phyloP scores from a whole-genome alignment of 2,329 filamentous ascomycete species.

The Scedosporium minutisporum region DNA sequence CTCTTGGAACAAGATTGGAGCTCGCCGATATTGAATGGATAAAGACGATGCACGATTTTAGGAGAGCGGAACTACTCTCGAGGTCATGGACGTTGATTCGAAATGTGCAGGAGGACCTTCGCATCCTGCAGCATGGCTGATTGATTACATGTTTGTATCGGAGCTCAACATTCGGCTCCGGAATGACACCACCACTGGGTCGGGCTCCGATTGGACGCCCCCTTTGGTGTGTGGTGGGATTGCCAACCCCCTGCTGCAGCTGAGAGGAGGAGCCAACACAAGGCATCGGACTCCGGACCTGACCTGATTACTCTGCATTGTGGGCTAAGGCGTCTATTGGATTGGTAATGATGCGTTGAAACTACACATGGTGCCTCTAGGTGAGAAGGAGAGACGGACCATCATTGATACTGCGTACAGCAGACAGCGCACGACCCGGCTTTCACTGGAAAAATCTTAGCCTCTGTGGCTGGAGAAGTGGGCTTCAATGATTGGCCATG shows the following conservation, averaged over 20 bases:
- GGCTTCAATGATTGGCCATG: too few relatives aligned
- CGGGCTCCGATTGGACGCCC: background rate
- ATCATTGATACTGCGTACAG: too few relatives aligned
- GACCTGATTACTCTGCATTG: too few relatives aligned
- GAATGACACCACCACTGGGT: background rate
- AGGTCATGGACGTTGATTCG: background rate
- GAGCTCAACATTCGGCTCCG: conserved; percentile 3
- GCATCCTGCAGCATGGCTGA: background rate
- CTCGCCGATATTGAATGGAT: too few relatives aligned
- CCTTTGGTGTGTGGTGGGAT: background rate
- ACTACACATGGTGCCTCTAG: too few relatives aligned
- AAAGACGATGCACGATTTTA: background rate
- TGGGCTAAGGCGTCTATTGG: too few relatives aligned
- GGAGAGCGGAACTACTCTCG: background rate
- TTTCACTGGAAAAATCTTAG: too few relatives aligned
- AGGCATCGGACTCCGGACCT: background rate
- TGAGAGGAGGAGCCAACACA: background rate
- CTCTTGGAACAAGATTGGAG: background rate
- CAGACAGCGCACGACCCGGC: too few relatives aligned
- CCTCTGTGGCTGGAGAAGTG: too few relatives aligned
- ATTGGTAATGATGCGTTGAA: too few relatives aligned
- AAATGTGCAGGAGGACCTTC: background rate
- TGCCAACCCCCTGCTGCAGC: background rate
- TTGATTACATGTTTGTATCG: background rate
- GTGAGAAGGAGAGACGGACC: too few relatives aligned